Evolutionary conservation across 2,329 filamentous ascomycete species (phyloP).

Genomic region (Lachnellula arida): DNA sequence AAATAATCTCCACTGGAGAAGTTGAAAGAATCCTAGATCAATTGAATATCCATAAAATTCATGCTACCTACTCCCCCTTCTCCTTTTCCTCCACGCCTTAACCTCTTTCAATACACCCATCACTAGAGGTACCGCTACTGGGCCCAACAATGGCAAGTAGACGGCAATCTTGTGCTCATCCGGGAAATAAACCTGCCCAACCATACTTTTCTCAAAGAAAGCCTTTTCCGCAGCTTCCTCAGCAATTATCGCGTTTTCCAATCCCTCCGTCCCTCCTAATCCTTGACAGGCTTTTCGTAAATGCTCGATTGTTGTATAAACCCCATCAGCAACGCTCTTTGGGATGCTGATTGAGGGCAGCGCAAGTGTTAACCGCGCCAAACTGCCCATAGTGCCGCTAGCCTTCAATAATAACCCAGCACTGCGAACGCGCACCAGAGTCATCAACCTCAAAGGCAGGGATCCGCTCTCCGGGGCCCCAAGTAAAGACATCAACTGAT

Average conservation of each 20-base stretch:
- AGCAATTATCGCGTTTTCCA: conserved; percentile 77
- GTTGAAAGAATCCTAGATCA: background rate
- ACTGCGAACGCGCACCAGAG: conserved; percentile 78
- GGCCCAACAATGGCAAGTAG: conserved; percentile 85
- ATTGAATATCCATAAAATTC: background rate
- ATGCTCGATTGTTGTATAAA: conserved; percentile 72
- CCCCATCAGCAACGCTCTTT: conserved; percentile 76
- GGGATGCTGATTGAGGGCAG: conserved; percentile 91
- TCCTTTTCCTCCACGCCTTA: conserved; percentile 40
- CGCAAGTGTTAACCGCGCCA: conserved; percentile 78
- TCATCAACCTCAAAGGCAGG: conserved; percentile 77
- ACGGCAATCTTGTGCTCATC: conserved; percentile 98
- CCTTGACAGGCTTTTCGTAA: conserved; percentile 71
- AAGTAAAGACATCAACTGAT: conserved; percentile 81
- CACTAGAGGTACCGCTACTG: conserved; percentile 82
- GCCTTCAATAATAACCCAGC: conserved; percentile 83
- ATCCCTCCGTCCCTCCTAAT: conserved; percentile 60
- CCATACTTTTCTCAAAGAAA: conserved; percentile 99
- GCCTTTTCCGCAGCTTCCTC: conserved; percentile 87
- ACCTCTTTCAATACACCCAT: conserved; percentile 81
- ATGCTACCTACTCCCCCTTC: conserved; percentile 11
- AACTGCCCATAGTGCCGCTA: conserved; percentile 87
- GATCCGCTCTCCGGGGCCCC: conserved; percentile 81
- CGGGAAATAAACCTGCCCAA: conserved; percentile 96
- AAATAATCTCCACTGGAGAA: background rate